Base-by-base conservation (phyloP, 228 moss, liverwort and hornwort species). In the Sphagnum fallax region DNA sequence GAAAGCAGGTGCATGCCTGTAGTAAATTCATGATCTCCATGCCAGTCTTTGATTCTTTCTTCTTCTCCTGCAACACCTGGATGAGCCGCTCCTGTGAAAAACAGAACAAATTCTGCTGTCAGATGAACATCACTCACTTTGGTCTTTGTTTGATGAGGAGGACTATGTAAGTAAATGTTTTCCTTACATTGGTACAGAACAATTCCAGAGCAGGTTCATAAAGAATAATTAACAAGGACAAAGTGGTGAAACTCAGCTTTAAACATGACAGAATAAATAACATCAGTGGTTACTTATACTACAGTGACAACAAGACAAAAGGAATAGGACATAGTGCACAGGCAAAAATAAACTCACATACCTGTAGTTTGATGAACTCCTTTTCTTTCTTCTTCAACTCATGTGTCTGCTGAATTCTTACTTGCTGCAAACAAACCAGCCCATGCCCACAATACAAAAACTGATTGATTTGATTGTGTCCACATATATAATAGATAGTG, bases 381-480 rank as follows among this genome's bases (percentile, higher is more conserved):
- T 97, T 97, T 75, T 97, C 96, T 72, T 85, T 93, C 67, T 89
- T 96, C 77, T 97, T 97, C 84, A 97, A 84, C 78, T 97, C 96
- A 74, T 97, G 93, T 70, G 87, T 80, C 75, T 93, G 96, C 71
- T 97, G 96, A 52, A 85, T 76, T 70, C 88, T 84, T 72, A 97
- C 91, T 93, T 97, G 96, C 96, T 97, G 91, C 55, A 81, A 60
- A 14, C 13, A 69, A 60, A 69, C 68, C 69, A 69, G 14, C 48
- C 48, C 65, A 50, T 65, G 14, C 50, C 65, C 49, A 48, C 14
- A 13, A 7, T 11, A 48, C 48, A 6, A 48, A 50, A 65, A 50
- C 4, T 62, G 4, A 32, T 6, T 62, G 13, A 8, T 16, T 5
- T 14, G 15, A 16, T 16, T 5, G 16, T 14, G 13, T 60, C 4